These are phyloP conservation scores for Gracilaria gracilis DNA, from an alignment of 23 red algal species.

Conservation along the genomic window DNA sequence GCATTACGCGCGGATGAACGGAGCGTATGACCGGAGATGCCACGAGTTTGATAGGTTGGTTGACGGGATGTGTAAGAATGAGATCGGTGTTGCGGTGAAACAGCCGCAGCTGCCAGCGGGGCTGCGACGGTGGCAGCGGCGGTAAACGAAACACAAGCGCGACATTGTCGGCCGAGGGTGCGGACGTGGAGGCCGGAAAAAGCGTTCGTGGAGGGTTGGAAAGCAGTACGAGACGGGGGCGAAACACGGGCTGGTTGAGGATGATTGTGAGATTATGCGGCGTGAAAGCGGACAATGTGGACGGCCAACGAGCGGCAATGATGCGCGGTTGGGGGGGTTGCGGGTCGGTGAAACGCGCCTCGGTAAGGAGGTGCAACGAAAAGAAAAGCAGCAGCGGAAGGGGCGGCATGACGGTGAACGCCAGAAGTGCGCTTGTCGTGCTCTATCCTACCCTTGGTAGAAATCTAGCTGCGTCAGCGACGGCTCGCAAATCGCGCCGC, in stretches of 20 bases:
- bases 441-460: too few relatives aligned
- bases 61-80: not conserved
- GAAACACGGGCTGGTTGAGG: not conserved
- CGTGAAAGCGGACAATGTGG: not conserved
- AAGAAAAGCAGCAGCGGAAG: not conserved
- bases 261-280: constrained; percentile 5
- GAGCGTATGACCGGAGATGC: not conserved
- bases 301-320: not conserved
- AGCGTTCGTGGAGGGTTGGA: not conserved
- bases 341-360: not conserved
- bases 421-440: too few relatives aligned
- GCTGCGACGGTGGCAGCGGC: not conserved
- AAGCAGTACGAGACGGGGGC: not conserved
- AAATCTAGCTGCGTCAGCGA: too few relatives aligned
- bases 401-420: too few relatives aligned
- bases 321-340: not conserved
- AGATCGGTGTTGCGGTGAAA: not conserved
- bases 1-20: not conserved
- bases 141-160: constrained; percentile 6
- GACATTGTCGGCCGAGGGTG: not conserved
- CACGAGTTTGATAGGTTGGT: not conserved
- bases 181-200: not conserved
- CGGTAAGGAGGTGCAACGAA: not conserved
- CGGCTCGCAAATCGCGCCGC: too few relatives aligned
- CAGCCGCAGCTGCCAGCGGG: not conserved